These are phyloP conservation scores for Aspergillus indologenus DNA, from an alignment of 495 filamentous ascomycete genomes.

Conservation along the genomic window DNA sequence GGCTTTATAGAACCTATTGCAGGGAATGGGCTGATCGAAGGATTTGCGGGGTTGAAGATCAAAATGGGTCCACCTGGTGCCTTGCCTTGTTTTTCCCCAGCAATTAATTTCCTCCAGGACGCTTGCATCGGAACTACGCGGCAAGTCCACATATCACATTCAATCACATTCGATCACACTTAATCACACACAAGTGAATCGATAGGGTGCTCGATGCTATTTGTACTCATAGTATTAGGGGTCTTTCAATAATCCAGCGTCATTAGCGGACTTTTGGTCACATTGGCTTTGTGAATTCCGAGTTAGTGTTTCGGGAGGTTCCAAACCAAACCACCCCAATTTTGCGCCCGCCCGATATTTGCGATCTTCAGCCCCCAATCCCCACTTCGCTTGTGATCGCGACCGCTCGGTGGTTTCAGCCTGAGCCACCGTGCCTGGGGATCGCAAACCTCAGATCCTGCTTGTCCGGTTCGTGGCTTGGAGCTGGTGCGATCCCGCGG, in stretches of 20 bases:
- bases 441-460: background rate
- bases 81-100: background rate
- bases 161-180: too few relatives aligned
- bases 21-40: background rate
- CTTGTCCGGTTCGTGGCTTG: background rate
- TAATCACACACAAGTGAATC: too few relatives aligned
- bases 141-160: background rate
- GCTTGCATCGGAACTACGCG: background rate
- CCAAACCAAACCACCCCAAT: background rate
- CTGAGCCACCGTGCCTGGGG: background rate
- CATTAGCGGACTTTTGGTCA: too few relatives aligned
- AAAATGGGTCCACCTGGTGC: too few relatives aligned
- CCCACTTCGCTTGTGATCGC: background rate
- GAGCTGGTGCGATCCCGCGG: too few relatives aligned
- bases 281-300: too few relatives aligned
- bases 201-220: too few relatives aligned
- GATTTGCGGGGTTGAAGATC: background rate
- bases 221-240: too few relatives aligned
- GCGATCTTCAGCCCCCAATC: background rate
- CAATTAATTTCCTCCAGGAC: background rate
- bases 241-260: too few relatives aligned
- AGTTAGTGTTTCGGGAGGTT: too few relatives aligned
- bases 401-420: background rate
- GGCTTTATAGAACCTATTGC: too few relatives aligned
- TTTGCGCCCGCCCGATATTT: background rate